phyloP scores from a whole-genome alignment of 2,329 filamentous ascomycete genomes.

The Hansfordia pulvinata region DNA sequence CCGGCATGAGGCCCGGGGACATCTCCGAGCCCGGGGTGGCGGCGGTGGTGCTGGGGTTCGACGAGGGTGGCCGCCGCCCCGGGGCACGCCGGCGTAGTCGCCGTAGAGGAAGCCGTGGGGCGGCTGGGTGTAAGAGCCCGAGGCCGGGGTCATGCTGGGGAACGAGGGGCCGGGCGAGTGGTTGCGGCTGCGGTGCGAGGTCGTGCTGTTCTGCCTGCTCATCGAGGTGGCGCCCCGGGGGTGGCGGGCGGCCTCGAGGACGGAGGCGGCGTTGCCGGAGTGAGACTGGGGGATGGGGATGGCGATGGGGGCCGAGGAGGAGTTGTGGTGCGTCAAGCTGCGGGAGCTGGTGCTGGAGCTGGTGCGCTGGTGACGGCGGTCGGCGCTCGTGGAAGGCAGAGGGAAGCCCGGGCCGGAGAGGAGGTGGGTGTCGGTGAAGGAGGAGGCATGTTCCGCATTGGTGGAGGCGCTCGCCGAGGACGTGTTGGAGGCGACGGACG shows the following conservation, averaged over 20 bases:
- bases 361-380: slow-evolving; percentile 42
- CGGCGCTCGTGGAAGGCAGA: slow-evolving; percentile 32
- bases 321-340: slow-evolving; percentile 30
- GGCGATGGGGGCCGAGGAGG: slow-evolving; percentile 20
- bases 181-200: slow-evolving; percentile 35
- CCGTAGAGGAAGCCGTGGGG: slow-evolving; percentile 23
- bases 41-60: slow-evolving; percentile 25
- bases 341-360: slow-evolving; percentile 40
- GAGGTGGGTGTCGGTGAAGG: slow-evolving; percentile 33
- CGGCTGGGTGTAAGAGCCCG: slow-evolving; percentile 31
- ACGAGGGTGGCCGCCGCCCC: slow-evolving; percentile 13
- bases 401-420: slow-evolving; percentile 44
- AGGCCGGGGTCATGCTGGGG: slow-evolving; percentile 15
- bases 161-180: slow-evolving; percentile 17
- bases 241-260: slow-evolving; percentile 30
- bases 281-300: slow-evolving; percentile 15
- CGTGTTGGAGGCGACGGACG: slow-evolving; percentile 51
- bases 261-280: slow-evolving; percentile 22
- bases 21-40: slow-evolving; percentile 29
- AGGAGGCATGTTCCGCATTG: slow-evolving; percentile 24
- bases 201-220: slow-evolving; percentile 38
- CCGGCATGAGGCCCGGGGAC: slow-evolving; percentile 40
- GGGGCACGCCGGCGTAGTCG: slow-evolving; percentile 17
- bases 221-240: slow-evolving; percentile 23
- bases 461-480: slow-evolving; percentile 43